Evolutionary conservation across 2,329 filamentous ascomycete genomes (phyloP).

Genomic region (Basipetospora chlamydospora): DNA sequence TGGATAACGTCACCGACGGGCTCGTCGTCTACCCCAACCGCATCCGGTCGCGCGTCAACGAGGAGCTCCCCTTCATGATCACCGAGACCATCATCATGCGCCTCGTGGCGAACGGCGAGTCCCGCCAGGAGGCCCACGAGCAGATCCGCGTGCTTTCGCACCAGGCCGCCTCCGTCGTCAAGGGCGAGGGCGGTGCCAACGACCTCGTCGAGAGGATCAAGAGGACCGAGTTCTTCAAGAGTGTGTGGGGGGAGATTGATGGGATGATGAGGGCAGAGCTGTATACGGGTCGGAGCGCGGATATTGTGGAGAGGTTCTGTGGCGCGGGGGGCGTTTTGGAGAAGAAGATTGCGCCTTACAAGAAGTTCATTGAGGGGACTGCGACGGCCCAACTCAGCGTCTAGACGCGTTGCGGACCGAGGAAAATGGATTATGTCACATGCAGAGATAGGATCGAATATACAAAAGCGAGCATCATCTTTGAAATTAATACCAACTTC

Average conservation of each 20-base stretch:
- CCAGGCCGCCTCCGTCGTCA: slow-evolving; percentile 51
- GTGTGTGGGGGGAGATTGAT: slow-evolving; percentile 56
- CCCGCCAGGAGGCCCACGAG: slow-evolving; percentile 73
- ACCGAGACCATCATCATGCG: slow-evolving; percentile 60
- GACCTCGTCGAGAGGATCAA: slow-evolving; percentile 71
- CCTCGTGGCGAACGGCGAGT: slow-evolving; percentile 53
- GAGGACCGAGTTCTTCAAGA: slow-evolving; percentile 57
- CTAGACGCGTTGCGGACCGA: no score
- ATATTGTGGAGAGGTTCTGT: slow-evolving; percentile 31
- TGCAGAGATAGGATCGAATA: no score
- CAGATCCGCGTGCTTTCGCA: slow-evolving; percentile 71
- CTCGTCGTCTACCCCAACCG: slow-evolving; percentile 67
- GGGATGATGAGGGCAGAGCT: slow-evolving; percentile 47
- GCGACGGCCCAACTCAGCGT: slow-evolving; percentile 23
- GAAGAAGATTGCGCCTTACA: slow-evolving; percentile 23
- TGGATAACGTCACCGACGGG: slow-evolving; percentile 54
- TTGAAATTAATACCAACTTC: no score
- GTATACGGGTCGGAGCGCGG: slow-evolving; percentile 28
- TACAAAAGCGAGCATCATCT: no score
- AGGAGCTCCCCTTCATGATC: slow-evolving; percentile 79
- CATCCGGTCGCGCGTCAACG: slow-evolving; percentile 51
- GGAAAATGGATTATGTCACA: no score
- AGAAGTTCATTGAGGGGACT: slow-evolving; percentile 18
- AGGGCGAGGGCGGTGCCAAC: slow-evolving; percentile 45
- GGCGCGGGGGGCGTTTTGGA: slow-evolving; percentile 23